phyloP scores from a whole-genome alignment of 257 asterid species.

The Rubia yunnanensis region DNA sequence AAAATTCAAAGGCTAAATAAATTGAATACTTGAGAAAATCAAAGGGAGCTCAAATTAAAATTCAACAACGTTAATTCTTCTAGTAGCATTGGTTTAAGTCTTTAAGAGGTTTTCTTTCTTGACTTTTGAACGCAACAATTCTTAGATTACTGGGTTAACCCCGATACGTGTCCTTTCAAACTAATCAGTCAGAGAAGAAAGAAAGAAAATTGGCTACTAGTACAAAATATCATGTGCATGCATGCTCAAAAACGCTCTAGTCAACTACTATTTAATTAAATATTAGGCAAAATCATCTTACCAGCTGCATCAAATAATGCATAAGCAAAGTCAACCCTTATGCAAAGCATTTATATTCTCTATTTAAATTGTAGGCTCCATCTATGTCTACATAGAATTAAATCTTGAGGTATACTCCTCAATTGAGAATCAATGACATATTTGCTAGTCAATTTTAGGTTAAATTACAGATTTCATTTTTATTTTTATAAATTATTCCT shows the following conservation, averaged over 20 bases:
- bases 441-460: too few species aligned
- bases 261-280: background rate
- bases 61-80: background rate
- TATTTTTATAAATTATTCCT: too few species aligned
- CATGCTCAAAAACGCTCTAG: background rate
- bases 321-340: background rate
- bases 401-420: background rate
- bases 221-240: background rate
- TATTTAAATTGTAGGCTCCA: background rate
- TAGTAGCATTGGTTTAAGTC: background rate
- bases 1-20: too few species aligned
- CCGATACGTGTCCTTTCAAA: background rate
- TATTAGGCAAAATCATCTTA: background rate
- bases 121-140: background rate
- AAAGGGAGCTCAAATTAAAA: background rate
- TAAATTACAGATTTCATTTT: too few species aligned
- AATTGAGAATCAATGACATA: too few species aligned
- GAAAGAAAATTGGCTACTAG: background rate
- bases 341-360: background rate
- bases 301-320: background rate
- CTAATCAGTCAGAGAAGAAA: background rate
- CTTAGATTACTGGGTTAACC: background rate
- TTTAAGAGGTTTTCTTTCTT: too few species aligned
- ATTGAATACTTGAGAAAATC: too few species aligned
- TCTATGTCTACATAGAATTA: background rate